Base-by-base conservation (phyloP, 768 basidiomycete genomes). In the Phylloporus scabripes region DNA sequence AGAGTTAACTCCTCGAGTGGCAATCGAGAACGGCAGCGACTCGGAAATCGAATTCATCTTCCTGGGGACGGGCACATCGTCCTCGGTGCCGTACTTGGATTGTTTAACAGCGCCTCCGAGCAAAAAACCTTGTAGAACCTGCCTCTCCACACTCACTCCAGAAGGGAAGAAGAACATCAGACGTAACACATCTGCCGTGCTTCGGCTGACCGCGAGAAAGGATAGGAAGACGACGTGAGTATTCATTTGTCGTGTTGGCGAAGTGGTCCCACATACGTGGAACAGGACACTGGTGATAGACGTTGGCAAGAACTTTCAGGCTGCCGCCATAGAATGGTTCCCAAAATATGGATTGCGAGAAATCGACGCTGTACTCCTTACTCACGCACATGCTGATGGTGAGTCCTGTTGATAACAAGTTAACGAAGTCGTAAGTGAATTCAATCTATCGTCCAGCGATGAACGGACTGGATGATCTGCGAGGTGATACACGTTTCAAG, bases 301-400 rank as follows among this genome's bases (percentile, higher is more conserved):
- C 68, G 86, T 82, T 17, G 90, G 90, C 45, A 92, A 92, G 71
- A 90, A 82, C 49, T 92, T 92, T 65, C 80, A 82, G 60, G 71
- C 71, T 10, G 70, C 77, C 23, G 74, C 77, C 5, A 50, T 73
- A 29, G 74, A 79, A 57, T 76, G 74, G 73, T 82, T 83, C 59
- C 88, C 89, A 1, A 81, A 81, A 63, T 83, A 85, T 63, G 81
- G 80, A 3, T 68, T 95, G 37, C 73, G 91, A 57, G 70, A 73
- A 52, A 83, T 87, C 46, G 82, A 87, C 57, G 83, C 80, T 36
- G 74, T 95, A 9, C 70, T 96, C 14, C 80, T 95, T 36, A 93
- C 91, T 0, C 92, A 94, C 67, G 82, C 88, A 7, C 92, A 94
- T 69, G 87, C 89, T 32, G 89, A 91, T 67, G 87, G 79, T 78